Conservation (phyloP, 345 rosid species). For the Aquilaria yunnanensis region DNA sequence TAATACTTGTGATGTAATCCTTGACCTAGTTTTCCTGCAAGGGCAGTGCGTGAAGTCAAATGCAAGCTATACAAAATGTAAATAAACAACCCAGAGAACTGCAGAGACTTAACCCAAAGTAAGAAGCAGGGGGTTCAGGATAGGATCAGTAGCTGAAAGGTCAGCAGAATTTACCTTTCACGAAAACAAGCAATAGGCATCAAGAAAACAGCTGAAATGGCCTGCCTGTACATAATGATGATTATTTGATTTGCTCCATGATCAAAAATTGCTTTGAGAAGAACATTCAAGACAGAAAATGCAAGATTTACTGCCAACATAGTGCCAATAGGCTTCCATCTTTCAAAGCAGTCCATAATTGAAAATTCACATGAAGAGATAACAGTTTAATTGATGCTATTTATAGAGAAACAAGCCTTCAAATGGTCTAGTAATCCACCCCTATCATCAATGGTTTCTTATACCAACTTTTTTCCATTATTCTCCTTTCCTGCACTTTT, state of each 20-base stretch:
- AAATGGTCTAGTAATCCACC: too few species aligned
- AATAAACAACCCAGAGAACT: not conserved
- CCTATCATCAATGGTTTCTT: too few species aligned
- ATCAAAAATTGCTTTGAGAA: constrained; percentile 55
- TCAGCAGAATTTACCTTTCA: constrained; percentile 46
- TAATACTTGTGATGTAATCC: constrained; percentile 29
- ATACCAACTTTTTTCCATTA: too few species aligned
- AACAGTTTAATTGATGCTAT: too few species aligned
- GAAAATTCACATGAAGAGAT: too few species aligned
- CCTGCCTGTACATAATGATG: constrained; percentile 56
- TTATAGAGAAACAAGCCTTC: too few species aligned
- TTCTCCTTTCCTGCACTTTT: too few species aligned
- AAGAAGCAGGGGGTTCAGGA: not conserved
- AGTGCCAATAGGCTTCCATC: constrained; percentile 47
- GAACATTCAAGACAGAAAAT: constrained; percentile 48
- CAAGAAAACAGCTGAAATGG: constrained; percentile 50
- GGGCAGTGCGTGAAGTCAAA: not conserved
- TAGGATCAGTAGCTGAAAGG: not conserved
- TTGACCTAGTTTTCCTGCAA: constrained; percentile 38
- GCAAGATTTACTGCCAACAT: constrained; percentile 55
- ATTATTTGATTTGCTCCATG: constrained; percentile 60
- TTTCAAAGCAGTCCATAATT: constrained; percentile 22
- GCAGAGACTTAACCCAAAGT: not conserved
- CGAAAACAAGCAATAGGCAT: constrained; percentile 52
- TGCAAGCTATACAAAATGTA: too few species aligned